A percentile compares a stretch with the other conserved stretches of the same genome.
These are phyloP conservation scores for Quercus phellos DNA, from an alignment of 331 rosid genomes.

Conservation along the genomic window DNA sequence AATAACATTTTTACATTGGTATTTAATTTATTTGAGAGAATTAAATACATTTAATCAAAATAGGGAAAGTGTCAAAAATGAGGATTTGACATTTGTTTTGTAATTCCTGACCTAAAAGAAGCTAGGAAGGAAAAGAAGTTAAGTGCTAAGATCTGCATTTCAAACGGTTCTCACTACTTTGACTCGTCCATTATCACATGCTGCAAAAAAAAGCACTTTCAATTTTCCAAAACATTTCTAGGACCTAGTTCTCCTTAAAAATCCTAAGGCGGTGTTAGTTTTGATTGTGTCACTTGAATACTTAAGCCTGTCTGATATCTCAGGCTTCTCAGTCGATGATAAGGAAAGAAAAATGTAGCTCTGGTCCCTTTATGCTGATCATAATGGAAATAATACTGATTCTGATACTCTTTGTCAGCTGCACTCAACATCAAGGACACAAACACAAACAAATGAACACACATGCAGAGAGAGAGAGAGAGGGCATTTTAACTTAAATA, in stretches of 20 bases:
- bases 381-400: not conserved
- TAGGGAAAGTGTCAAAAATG: no score
- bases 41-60: no score
- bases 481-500: conserved; percentile 20
- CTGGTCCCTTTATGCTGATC: not conserved
- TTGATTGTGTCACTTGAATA: not conserved
- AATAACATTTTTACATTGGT: not conserved
- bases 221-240: not conserved
- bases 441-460: not conserved
- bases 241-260: not conserved
- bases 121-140: not conserved
- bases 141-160: not conserved
- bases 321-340: not conserved
- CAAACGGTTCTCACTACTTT: not conserved
- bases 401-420: not conserved
- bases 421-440: not conserved
- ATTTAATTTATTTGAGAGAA: not conserved
- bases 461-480: conserved; percentile 2
- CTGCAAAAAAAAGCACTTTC: not conserved
- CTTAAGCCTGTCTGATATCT: not conserved
- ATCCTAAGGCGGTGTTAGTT: not conserved
- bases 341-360: not conserved
- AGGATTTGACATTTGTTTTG: no score
- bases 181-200: not conserved
- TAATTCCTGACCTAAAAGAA: no score